Evolutionary conservation across 257 asterid genomes (phyloP).

Genomic region (Solanum ahanhuiri): DNA sequence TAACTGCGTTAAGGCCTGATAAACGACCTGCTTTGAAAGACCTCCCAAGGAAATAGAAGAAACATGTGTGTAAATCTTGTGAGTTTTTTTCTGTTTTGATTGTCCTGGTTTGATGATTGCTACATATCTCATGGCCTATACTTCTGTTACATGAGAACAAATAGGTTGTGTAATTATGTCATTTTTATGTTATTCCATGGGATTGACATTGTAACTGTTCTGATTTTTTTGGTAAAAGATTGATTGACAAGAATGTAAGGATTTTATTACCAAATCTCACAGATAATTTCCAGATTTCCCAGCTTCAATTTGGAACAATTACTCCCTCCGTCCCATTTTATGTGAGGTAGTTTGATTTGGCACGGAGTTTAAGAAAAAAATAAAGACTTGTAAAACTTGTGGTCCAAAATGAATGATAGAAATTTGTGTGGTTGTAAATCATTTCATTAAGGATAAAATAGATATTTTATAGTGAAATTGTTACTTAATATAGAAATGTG

Average conservation of each 20-base stretch:
- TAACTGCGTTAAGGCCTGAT: conserved; percentile 41
- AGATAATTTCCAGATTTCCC: background rate
- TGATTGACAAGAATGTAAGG: background rate
- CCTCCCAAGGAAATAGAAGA: conserved; percentile 21
- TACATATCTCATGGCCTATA: background rate
- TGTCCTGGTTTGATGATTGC: background rate
- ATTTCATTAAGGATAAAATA: too few species aligned
- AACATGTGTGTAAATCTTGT: background rate
- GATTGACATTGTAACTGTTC: background rate
- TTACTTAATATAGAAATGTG: too few species aligned
- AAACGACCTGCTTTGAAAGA: conserved; percentile 46
- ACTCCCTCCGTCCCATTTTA: too few species aligned
- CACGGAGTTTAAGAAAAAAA: too few species aligned
- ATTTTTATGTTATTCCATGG: background rate
- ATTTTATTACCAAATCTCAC: background rate
- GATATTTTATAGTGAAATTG: too few species aligned
- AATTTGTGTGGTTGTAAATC: too few species aligned
- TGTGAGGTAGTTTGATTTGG: too few species aligned
- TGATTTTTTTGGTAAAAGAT: background rate
- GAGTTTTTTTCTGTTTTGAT: background rate
- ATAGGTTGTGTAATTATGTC: background rate
- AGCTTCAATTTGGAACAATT: background rate
- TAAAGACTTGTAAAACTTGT: too few species aligned
- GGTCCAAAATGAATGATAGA: too few species aligned
- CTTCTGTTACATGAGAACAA: background rate